phyloP scores from a whole-genome alignment of 176 grass and related monocot species.

The Carex scoparia region DNA sequence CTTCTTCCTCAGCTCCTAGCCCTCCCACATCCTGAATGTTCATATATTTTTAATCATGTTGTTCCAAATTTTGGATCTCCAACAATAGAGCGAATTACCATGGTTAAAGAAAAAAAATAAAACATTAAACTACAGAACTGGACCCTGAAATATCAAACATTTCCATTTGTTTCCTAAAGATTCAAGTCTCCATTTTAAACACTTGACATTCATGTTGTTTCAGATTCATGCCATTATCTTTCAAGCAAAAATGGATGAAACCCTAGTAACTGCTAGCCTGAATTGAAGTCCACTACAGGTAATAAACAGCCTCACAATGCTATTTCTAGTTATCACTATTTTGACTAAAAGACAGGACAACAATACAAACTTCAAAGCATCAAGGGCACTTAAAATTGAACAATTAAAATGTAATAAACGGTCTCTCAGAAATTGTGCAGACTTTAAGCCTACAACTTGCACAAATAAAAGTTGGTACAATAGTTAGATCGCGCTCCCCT shows the following conservation, averaged over 20 bases:
- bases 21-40: conserved; percentile 34
- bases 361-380: background rate
- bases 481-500: too few species aligned
- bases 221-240: conserved; percentile 5
- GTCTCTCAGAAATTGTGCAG: background rate
- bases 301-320: background rate
- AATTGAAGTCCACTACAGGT: background rate
- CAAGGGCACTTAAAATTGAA: background rate
- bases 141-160: background rate
- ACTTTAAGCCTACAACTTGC: too few species aligned
- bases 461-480: too few species aligned
- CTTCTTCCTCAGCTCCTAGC: conserved; percentile 30
- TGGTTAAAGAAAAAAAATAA: background rate
- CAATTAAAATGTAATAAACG: background rate
- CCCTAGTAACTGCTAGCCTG: background rate
- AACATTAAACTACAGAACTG: background rate
- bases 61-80: background rate
- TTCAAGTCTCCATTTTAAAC: background rate
- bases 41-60: background rate
- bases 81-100: background rate
- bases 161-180: background rate
- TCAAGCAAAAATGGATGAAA: background rate
- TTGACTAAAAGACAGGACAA: background rate
- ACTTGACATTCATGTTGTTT: background rate
- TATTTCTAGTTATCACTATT: background rate